phyloP scores from a whole-genome alignment of 805 yeast species.

The Candida wancherniae region DNA sequence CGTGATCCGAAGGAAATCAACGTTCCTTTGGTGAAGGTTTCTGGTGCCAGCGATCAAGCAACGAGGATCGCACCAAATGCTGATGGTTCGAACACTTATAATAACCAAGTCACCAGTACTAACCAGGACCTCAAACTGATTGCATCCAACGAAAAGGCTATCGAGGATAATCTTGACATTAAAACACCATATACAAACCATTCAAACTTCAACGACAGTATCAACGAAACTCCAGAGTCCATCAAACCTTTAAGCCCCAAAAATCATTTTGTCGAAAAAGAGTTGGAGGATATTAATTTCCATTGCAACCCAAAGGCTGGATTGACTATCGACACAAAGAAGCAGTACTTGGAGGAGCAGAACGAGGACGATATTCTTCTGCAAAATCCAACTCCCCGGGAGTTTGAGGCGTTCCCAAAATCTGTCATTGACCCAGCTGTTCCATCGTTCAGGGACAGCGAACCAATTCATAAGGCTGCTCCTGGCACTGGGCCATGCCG shows the following conservation, averaged over 20 bases:
- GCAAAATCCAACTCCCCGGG: conserved; percentile 13
- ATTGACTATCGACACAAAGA: no score
- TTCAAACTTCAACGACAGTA: conserved; percentile 1
- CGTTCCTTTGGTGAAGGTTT: no score
- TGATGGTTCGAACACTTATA: no score
- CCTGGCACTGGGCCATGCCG: conserved; percentile 84
- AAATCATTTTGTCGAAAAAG: conserved; percentile 29
- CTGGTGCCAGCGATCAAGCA: no score
- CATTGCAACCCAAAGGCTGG: no score
- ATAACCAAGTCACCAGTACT: no score
- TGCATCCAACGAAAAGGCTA: no score
- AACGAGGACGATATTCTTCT: conserved; percentile 13
- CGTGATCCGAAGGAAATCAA: no score
- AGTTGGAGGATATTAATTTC: conserved; percentile 28
- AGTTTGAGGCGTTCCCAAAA: conserved; percentile 17
- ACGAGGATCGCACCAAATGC: no score
- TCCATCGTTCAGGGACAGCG: conserved; percentile 14
- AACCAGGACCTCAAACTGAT: no score
- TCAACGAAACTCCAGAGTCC: conserved; percentile 15
- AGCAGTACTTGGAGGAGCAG: conserved; percentile 1
- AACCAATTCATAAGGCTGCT: conserved; percentile 20
- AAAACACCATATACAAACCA: conserved; percentile 8
- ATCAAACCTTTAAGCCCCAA: conserved; percentile 34
- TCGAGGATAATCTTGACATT: conserved; percentile 2
- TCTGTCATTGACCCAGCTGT: conserved; percentile 12